Base-by-base conservation (phyloP, 768 basidiomycete genomes). In the Cytidiella melzeri region DNA sequence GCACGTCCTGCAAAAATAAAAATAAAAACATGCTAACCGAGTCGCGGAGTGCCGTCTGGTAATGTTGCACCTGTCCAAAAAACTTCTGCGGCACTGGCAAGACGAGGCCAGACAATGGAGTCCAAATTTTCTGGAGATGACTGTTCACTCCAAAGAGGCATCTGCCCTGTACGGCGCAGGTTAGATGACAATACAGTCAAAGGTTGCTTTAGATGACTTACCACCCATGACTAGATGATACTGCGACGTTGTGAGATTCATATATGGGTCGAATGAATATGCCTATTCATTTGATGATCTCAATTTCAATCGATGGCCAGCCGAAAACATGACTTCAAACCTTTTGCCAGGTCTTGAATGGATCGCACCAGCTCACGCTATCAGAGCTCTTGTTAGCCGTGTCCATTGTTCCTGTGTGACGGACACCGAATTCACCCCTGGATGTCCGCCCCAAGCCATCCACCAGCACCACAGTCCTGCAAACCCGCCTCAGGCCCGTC, bases 301-400 rank as follows among this genome's bases (percentile, higher is more conserved):
- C 26, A 15, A 19, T 18, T 54, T n/a, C 43, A 9, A 37, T 10
- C 18, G 3, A 34, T 21, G 24, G 7, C 6, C 7, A 45, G 15
- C 15, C 3, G 26, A 11, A 20, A 4, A 4, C 2, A 43, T 20
- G 4, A 42, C 7, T 51, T n/a, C 58, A 50, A 47, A 84, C 83
- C 66, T 77, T 76, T 60, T 84, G 80, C 87, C 87, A 91, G 5
- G 81, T 80, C 66, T 87, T 87, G 77, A 83, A 87, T 1, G 84
- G 83, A 55, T 83, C 82, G 57, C 83, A 87, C 83, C 85, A 87
- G 58, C 80, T 82, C 50, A 79, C 78, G 73, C 73, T 42, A 55
- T 50, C 3, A 68, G 61, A 0, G 36, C 41, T 25, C 11, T 13
- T n/a, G 6, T 7, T 27, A 40, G 45, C 13, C 21, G 18, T 23